A percentile compares a stretch with the other conserved stretches of the same genome.
phyloP scores from a whole-genome alignment of 2,329 filamentous ascomycete genomes.

The Alternaria sp. region DNA sequence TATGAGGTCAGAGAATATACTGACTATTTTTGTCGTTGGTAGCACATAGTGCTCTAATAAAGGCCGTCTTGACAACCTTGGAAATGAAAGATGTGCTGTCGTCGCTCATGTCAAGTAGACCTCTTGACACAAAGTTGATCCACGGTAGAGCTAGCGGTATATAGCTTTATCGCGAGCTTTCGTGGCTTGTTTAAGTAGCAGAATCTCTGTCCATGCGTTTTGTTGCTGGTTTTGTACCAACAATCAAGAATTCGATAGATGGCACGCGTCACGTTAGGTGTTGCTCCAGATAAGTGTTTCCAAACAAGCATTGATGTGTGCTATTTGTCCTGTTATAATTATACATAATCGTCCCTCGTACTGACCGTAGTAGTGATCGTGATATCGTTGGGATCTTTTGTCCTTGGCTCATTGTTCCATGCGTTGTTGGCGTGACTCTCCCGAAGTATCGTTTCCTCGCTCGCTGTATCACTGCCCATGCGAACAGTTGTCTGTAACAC shows the following conservation, averaged over 20 bases:
- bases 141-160: neutral
- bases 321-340: neutral
- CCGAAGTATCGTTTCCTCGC: constrained; percentile 40
- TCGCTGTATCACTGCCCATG: constrained; percentile 33
- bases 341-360: constrained; percentile 16
- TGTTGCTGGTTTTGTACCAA: neutral
- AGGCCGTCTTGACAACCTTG: neutral
- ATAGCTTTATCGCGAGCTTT: neutral
- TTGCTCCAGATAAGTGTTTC: neutral
- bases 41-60: neutral
- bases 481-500: constrained; percentile 32
- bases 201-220: neutral
- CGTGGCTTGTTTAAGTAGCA: neutral
- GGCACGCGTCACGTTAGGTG: neutral
- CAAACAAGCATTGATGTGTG: neutral
- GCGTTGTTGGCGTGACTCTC: constrained; percentile 15
- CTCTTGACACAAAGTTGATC: neutral
- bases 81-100: neutral
- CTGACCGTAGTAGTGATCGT: constrained; percentile 20
- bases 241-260: neutral
- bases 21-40: neutral
- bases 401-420: constrained; percentile 4
- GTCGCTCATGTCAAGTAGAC: neutral
- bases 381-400: constrained; percentile 26
- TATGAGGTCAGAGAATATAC: neutral